Base-by-base conservation (phyloP, 2,329 filamentous ascomycete species). In the Sporothrix schenckii region DNA sequence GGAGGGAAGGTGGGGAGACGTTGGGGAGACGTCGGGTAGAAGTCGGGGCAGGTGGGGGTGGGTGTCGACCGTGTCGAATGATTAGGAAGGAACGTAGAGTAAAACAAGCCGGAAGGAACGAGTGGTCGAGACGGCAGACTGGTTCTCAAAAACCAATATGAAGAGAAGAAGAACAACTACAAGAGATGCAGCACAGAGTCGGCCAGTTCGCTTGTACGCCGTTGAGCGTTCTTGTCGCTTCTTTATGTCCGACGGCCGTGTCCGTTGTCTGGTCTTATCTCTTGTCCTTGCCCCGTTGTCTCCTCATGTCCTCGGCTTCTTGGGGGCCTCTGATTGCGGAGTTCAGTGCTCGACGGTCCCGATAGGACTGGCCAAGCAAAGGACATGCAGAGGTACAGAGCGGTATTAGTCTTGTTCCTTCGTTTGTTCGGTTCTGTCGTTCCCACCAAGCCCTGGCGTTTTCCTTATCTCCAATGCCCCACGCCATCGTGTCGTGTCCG, bases 401-500 rank as follows among this genome's bases (percentile, higher is more conserved):
- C 41, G 14, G 41, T 13, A 5, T 44, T 44, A 44, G 41, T 44
- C 47, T 7, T 7, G 54, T 60, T 14, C n/a, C 30, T 13, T n/a
- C 54, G 54, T n/a, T 27, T 3, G 34, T 7, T 34, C 34, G 34
- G 34, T 34, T 34, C 7, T 34, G 34, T 34, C 34, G 7, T 34
- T 9, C 34, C 34, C 27, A 30, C 27, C 27, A 30, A 30, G 27
- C 19, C 44, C 47, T 66, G 52, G 41, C 68, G 34, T 56, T 50
- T 52, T 34, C 47, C 69, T 67, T 70, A 70, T 70, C 69, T 70
- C 63, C 63, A 67, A 61, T 21, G 63, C 69, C 69, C 68, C 69
- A 67, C 69, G 69, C 30, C 61, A 50, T 66, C 47, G 53, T 41
- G 41, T 44, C 41, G 53, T 16, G 14, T 19, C 14, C 41, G 47